These are phyloP conservation scores for Aplosporella prunicola DNA, from an alignment of 2,329 filamentous ascomycete species.

Conservation along the genomic window DNA sequence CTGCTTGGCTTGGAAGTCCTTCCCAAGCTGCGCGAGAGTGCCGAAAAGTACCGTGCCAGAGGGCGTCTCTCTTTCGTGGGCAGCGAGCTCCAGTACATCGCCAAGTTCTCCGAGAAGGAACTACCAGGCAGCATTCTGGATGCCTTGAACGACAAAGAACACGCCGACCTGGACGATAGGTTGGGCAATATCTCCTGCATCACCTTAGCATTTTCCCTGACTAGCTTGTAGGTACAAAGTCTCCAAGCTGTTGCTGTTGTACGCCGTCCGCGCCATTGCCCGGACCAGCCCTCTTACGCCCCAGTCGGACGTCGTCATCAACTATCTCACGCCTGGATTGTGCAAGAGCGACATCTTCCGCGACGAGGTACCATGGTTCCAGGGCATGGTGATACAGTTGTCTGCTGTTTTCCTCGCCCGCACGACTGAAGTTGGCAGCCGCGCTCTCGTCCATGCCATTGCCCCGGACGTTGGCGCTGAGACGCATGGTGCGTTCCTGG, in stretches of 20 bases:
- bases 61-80: conserved; percentile 24
- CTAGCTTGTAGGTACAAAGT: conserved; percentile 15
- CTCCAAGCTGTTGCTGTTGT: conserved; percentile 26
- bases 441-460: conserved; percentile 17
- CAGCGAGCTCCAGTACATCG: conserved; percentile 23
- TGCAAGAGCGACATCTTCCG: conserved; percentile 22
- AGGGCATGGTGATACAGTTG: neutral
- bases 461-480: conserved; percentile 13
- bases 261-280: conserved; percentile 19
- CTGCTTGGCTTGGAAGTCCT: conserved; percentile 19
- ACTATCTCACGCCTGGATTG: conserved; percentile 25
- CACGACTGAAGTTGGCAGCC: conserved; percentile 17
- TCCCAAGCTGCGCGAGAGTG: conserved; percentile 22
- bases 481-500: conserved; percentile 17
- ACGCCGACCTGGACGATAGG: conserved; percentile 14
- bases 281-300: conserved; percentile 12
- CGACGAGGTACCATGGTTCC: conserved; percentile 14
- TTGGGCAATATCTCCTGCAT: conserved; percentile 12
- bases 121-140: conserved; percentile 20
- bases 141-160: conserved; percentile 16
- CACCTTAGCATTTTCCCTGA: neutral
- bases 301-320: conserved; percentile 24
- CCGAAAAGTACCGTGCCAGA: conserved; percentile 16
- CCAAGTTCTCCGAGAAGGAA: conserved; percentile 19
- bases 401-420: conserved; percentile 15